Evolutionary conservation across 2,329 filamentous ascomycete genomes (phyloP).

Genomic region (Colletotrichum caudatum): DNA sequence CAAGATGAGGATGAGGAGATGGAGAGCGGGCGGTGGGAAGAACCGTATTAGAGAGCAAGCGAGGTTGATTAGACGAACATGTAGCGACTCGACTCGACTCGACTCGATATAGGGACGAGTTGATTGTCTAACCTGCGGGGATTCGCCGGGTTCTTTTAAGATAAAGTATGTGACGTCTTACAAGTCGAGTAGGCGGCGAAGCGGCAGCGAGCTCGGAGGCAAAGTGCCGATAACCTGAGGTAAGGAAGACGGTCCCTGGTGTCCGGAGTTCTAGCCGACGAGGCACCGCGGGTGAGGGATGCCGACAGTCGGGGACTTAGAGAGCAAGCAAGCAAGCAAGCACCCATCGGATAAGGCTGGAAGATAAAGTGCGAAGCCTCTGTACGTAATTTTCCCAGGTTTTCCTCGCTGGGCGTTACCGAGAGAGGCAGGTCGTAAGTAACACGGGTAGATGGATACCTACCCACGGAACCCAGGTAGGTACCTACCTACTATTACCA

Average conservation of each 20-base stretch:
- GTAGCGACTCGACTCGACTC: too few species aligned
- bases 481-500: too few species aligned
- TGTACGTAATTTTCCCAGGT: slow-evolving; percentile 33
- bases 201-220: slow-evolving; percentile 19
- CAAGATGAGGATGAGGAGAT: not conserved
- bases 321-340: not conserved
- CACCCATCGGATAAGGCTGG: not conserved
- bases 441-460: not conserved
- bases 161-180: not conserved
- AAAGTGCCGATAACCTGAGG: not conserved
- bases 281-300: not conserved
- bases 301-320: not conserved
- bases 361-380: not conserved
- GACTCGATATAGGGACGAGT: not conserved
- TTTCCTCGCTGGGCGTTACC: slow-evolving; percentile 14
- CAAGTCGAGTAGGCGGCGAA: not conserved
- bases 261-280: slow-evolving; percentile 10
- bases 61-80: not conserved
- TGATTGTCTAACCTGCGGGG: too few species aligned
- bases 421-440: slow-evolving; percentile 28
- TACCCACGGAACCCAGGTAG: too few species aligned
- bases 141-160: not conserved
- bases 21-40: not conserved
- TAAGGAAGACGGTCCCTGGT: not conserved
- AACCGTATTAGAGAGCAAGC: not conserved